Base-by-base conservation (phyloP, 2,329 filamentous ascomycete species). In the Fusarium bactridioides region DNA sequence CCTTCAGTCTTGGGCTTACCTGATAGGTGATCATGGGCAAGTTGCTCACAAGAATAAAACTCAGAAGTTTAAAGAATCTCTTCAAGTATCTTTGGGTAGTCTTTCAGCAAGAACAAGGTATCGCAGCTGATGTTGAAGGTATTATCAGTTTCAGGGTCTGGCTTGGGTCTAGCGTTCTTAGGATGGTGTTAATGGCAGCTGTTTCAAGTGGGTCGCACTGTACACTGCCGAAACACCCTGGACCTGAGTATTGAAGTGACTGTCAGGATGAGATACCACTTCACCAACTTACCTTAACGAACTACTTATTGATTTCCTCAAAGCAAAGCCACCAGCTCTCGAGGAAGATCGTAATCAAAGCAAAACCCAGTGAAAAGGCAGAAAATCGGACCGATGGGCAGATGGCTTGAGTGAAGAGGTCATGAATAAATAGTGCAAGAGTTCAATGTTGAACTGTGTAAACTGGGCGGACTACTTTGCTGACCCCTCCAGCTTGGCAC, bases 201-300 rank as follows among this genome's bases (percentile, higher is more conserved):
- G 38, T 25, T 38, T 44, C 8, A 59, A 40, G 62, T 68, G 69
- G 63, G 44, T 59, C 70, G 62, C 70, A 73, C 70, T 70, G 70
- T 73, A 53, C 25, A 50, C 48, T 73, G 31, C 44, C 47, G 38
- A 59, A 58, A 73, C 65, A 59, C 27, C 47, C 45, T 61, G 33
- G 38, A 38, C 48, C 40, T 63, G 29, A 40, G 37, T 31, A 50
- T 29, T 18, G 19, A 29, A 54, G 50, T 23, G 27, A 43, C 61
- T 29, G 56, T 41, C 35, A 25, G 27, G 23, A 37, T 69, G 29
- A 19, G 41, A 53, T 33, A 51, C 15, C 33, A 51, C 38, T 27
- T 33, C 38, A 44, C 25, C 48, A 56, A 19, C 35, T 23, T n/a
- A n/a, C n/a, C n/a, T n/a, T 23, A 29, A 31, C 31, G n/a, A 64